A percentile compares a stretch with the other conserved stretches of the same genome.
These are phyloP conservation scores for Pseudozyma flocculosa DNA, from an alignment of 1,284 basidiomycete species.

Conservation along the genomic window DNA sequence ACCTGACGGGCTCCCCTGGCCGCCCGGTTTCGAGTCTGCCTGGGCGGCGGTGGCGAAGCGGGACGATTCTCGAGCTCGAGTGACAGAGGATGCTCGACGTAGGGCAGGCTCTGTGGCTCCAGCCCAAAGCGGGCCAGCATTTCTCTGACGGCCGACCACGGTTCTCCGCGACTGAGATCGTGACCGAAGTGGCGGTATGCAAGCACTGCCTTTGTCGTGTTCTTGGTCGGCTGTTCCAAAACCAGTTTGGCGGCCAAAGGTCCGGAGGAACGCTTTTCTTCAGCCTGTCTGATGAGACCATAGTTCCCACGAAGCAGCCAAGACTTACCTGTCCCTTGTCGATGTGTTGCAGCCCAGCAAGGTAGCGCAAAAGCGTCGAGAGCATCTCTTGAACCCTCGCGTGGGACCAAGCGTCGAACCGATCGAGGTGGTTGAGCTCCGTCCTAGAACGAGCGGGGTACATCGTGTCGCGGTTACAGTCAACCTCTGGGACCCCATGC, in stretches of 20 bases:
- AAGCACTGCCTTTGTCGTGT: conserved; percentile 14
- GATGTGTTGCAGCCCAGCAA: conserved; percentile 34
- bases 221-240: conserved; percentile 19
- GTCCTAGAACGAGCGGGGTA: no score
- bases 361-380: conserved; percentile 27
- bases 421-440: conserved; percentile 35
- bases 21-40: conserved; percentile 15
- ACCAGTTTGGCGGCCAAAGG: no score
- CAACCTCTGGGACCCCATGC: no score
- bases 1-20: conserved; percentile 25
- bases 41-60: conserved; percentile 9
- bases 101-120: conserved; percentile 7
- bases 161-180: conserved; percentile 32
- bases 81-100: conserved; percentile 26
- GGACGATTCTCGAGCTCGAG: conserved; percentile 28
- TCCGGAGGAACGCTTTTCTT: no score
- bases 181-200: conserved; percentile 22
- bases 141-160: conserved; percentile 30
- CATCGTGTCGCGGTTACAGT: not conserved
- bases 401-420: conserved; percentile 43
- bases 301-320: not conserved
- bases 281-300: no score
- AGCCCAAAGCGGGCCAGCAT: conserved; percentile 12
- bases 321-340: conserved; percentile 16
- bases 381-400: conserved; percentile 35